Percentiles rank a stretch among this genome's conserved stretches.
These are phyloP conservation scores for Pseudopyricularia javanii DNA, from an alignment of 2,329 filamentous ascomycete genomes.

Conservation along the genomic window DNA sequence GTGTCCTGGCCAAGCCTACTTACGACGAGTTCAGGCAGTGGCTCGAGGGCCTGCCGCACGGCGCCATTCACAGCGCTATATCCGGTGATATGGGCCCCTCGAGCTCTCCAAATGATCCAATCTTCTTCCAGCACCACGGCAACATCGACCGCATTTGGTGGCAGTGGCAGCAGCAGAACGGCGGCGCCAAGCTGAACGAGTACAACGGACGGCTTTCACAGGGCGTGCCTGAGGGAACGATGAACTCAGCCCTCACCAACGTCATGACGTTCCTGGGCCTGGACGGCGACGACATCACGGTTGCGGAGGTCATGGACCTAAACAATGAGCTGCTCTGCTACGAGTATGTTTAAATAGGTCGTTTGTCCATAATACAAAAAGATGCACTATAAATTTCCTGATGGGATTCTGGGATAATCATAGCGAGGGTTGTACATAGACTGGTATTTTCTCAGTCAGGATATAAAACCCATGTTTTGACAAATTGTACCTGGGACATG, in stretches of 20 bases:
- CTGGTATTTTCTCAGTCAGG: no score
- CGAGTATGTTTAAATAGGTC: neutral
- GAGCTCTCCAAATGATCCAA: constrained; percentile 25
- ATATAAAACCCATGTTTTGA: no score
- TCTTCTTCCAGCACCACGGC: constrained; percentile 31
- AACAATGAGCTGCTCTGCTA: neutral
- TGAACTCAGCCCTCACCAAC: neutral
- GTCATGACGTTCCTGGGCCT: neutral
- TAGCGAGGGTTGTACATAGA: no score
- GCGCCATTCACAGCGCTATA: constrained; percentile 17
- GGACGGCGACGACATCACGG: neutral
- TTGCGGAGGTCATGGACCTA: neutral
- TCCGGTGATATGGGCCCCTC: constrained; percentile 21
- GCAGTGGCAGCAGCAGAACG: constrained; percentile 28
- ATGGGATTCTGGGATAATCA: neutral
- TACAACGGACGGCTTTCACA: neutral
- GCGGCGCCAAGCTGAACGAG: neutral
- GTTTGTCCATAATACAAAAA: no score
- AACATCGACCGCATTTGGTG: constrained; percentile 33
- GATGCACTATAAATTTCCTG: no score
- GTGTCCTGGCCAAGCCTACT: constrained; percentile 15
- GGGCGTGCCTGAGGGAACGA: neutral
- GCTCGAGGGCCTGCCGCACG: constrained; percentile 10
- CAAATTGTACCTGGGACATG: no score
- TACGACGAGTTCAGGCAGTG: constrained; percentile 19